Percentiles rank a stretch among this genome's conserved stretches.
Conservation (phyloP, 305 asterid species). For the Vinca major region DNA sequence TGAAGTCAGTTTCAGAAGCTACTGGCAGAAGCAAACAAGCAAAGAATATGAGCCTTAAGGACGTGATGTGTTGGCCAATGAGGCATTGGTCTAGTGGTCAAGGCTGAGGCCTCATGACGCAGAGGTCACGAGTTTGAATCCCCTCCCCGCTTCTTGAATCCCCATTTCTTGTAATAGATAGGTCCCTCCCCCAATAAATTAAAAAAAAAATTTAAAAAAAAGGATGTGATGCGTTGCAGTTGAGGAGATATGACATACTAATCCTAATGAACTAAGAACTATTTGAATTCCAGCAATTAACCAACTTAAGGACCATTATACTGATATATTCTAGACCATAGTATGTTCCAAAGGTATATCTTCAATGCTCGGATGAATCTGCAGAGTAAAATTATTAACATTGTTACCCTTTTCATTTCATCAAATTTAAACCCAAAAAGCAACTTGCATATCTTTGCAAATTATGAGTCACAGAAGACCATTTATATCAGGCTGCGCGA, state of each 20-base stretch:
- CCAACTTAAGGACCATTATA: neutral
- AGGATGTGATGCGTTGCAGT: neutral
- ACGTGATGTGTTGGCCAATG: neutral
- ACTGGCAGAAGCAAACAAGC: neutral
- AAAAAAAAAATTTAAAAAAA: too few species aligned
- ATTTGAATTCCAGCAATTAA: neutral
- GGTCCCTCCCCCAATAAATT: too few species aligned
- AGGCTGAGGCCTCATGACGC: too few species aligned
- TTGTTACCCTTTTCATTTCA: neutral
- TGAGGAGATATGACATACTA: neutral
- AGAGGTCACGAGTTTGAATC: too few species aligned
- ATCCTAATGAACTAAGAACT: neutral
- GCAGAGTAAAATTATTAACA: neutral
- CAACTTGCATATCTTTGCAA: neutral
- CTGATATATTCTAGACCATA: neutral
- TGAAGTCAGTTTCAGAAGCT: slow-evolving; percentile 6
- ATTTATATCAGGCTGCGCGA: neutral
- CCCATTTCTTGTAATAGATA: too few species aligned
- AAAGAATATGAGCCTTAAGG: neutral
- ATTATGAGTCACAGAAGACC: neutral
- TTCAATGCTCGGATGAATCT: neutral
- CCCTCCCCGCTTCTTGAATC: too few species aligned
- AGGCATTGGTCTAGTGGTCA: too few species aligned
- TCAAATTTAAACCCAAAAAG: neutral
- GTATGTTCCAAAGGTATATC: neutral